Evolutionary conservation across 2,329 filamentous ascomycete genomes (phyloP).

Genomic region (Fusarium chaquense): DNA sequence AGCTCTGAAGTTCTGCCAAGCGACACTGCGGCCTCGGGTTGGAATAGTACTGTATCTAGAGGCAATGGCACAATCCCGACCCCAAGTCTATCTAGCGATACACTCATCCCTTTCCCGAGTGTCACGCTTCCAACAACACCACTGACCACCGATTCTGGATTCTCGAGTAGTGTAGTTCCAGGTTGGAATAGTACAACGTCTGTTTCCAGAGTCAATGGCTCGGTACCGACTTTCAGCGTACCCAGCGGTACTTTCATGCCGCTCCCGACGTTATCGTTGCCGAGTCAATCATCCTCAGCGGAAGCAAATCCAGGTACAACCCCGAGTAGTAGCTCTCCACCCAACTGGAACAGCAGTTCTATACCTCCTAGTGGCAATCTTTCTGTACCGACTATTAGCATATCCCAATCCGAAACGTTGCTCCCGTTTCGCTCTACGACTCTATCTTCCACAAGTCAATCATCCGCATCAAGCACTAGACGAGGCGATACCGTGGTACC

Average conservation of each 20-base stretch:
- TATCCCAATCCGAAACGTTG: not conserved
- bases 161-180: not conserved
- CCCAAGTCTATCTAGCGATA: not conserved
- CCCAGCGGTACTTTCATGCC: constrained; percentile 13
- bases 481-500: not conserved
- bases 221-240: constrained; percentile 8
- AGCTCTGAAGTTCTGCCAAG: not conserved
- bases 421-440: not conserved
- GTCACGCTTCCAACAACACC: not conserved
- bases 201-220: not conserved
- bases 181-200: constrained; percentile 16
- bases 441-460: not conserved
- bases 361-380: not conserved
- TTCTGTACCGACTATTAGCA: constrained; percentile 6
- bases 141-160: not conserved
- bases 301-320: not conserved
- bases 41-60: not conserved
- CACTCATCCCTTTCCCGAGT: not conserved
- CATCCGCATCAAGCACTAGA: not conserved
- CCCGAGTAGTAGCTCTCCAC: not conserved
- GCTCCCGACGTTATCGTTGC: not conserved
- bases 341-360: constrained; percentile 15
- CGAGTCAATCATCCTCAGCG: not conserved
- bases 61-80: not conserved
- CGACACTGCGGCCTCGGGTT: not conserved